phyloP scores from a whole-genome alignment of 257 asterid genomes.

The Solanum dulcamara region DNA sequence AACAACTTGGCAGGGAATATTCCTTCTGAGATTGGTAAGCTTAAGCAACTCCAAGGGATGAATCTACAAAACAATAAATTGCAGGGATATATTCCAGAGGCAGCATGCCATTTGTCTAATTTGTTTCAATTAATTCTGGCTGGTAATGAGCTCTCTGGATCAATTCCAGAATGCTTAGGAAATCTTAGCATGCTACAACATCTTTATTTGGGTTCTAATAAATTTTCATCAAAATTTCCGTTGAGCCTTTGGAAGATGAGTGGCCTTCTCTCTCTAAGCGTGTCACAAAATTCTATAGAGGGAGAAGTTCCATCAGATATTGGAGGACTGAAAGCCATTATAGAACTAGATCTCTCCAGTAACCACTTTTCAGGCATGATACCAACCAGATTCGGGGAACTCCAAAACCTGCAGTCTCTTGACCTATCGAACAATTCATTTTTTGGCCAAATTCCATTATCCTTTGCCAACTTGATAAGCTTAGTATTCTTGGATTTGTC shows the following conservation, averaged over 20 bases:
- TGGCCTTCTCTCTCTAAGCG: not conserved
- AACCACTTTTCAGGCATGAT: not conserved
- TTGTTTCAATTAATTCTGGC: accelerated
- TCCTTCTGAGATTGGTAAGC: not conserved
- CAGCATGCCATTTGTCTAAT: not conserved
- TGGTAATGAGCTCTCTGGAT: not conserved
- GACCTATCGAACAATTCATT: not conserved
- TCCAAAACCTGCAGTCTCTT: not conserved
- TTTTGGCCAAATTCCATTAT: not conserved
- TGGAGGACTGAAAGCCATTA: not conserved
- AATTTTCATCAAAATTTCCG: not conserved
- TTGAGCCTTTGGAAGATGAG: not conserved
- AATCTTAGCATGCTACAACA: not conserved
- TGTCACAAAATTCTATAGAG: not conserved
- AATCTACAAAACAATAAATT: accelerated
- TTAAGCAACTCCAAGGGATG: not conserved
- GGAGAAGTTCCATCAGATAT: not conserved
- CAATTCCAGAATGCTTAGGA: not conserved
- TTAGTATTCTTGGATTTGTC: not conserved
- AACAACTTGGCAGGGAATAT: accelerated
- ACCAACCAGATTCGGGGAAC: not conserved
- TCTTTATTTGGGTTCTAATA: not conserved
- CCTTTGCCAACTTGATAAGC: not conserved
- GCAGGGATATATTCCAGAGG: not conserved
- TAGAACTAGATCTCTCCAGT: not conserved